A percentile compares a stretch with the other conserved stretches of the same genome.
These are phyloP conservation scores for Epichloe glyceriae DNA, from an alignment of 2,329 filamentous ascomycete genomes.

Conservation along the genomic window DNA sequence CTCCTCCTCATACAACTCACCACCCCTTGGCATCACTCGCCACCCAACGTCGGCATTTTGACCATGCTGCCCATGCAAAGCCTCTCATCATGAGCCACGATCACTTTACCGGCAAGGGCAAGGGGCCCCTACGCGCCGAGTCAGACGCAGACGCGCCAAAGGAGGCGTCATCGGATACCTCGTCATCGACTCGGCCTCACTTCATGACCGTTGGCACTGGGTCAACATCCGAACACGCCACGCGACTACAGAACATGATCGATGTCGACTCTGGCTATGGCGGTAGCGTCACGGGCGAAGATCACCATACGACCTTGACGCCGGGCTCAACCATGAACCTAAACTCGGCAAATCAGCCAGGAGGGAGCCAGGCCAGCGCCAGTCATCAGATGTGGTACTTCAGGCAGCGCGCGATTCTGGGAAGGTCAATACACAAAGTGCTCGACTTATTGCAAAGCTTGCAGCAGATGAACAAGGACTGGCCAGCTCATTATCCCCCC, in stretches of 20 bases:
- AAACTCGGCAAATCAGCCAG: slow-evolving; percentile 31
- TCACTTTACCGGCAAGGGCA: slow-evolving; percentile 42
- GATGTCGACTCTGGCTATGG: slow-evolving; percentile 89
- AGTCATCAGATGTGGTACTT: slow-evolving; percentile 93
- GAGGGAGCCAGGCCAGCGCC: slow-evolving; percentile 55
- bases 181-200: slow-evolving; percentile 33
- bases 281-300: slow-evolving; percentile 59
- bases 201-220: slow-evolving; percentile 87
- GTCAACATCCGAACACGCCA: slow-evolving; percentile 67
- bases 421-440: slow-evolving; percentile 73
- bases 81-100: slow-evolving; percentile 45
- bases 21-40: background rate
- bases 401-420: slow-evolving; percentile 76
- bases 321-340: slow-evolving; percentile 18
- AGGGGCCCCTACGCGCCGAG: slow-evolving; percentile 25
- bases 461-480: slow-evolving; percentile 78
- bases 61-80: slow-evolving; percentile 22
- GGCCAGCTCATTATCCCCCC: slow-evolving; percentile 92
- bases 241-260: slow-evolving; percentile 66
- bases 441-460: slow-evolving; percentile 73
- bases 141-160: slow-evolving; percentile 17
- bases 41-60: slow-evolving; percentile 3
- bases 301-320: slow-evolving; percentile 22
- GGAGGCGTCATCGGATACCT: slow-evolving; percentile 11
- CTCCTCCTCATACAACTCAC: background rate